Evolutionary conservation across 139 green algal species (phyloP), one percentile per base, ranked within the genome.

Genomic region (Ulvella scutata): DNA sequence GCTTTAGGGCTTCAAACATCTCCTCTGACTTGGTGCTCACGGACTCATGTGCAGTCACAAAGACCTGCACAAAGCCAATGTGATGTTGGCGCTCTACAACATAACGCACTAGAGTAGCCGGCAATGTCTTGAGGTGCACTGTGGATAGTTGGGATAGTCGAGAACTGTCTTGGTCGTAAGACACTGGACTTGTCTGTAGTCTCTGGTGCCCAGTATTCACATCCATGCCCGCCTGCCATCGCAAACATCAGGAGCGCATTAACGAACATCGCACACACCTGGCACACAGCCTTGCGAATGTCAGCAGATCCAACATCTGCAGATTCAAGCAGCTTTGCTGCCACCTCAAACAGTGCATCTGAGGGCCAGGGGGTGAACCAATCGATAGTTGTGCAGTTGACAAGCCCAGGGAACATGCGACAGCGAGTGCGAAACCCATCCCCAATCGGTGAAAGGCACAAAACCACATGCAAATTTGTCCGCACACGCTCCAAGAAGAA

Each of bases 331-430:
- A 88, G 82, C 76, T 85, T 84, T 26, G 77, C 35, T 39, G 83
- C 86, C 51, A 93, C 88, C 83, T 91, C 88, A 34, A 83, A 85
- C 43, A 93, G 82, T 34, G 88, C 88, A 62, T 93, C 88, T 13
- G 76, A 77, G 0, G 88, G 88, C 89, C 89, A 94, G 81, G 92
- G 88, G 10, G 84, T 90, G 82, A 94, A 94, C 89, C 89, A 94
- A 80, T 94, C 87, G 78, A 94, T 94, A 40, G 85, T 92, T 75
- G 82, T 92, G 84, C 89, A 92, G 80, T 92, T 94, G 60, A 92
- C 88, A 29, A 94, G 86, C 37, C 88, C 88, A 61, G 88, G 88
- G 82, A 92, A 90, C 82, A 90, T 90, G 73, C 88, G 80, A 62
- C 81, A 86, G 39, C 89, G 83, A 79, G 91, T 83, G n/a, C 89